Percentiles rank a stretch among this genome's conserved stretches.
These are phyloP conservation scores for Phialemoniopsis sp. DNA, from an alignment of 2,329 filamentous ascomycete genomes.

Conservation along the genomic window DNA sequence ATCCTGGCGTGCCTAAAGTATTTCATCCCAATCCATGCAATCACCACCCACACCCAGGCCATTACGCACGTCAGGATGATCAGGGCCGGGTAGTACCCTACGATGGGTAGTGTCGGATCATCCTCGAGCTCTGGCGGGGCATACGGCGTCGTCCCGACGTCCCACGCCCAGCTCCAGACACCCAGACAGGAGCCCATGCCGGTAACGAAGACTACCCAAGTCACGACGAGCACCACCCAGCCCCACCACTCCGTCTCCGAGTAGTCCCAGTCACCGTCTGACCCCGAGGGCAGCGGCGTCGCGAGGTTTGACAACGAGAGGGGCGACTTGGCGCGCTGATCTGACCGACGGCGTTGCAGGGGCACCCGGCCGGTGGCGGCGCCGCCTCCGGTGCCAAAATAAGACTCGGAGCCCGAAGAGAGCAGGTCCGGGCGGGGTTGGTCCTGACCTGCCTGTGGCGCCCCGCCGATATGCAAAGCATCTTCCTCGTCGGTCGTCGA, in stretches of 20 bases:
- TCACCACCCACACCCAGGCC: conserved; percentile 98
- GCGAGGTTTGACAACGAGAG: conserved; percentile 42
- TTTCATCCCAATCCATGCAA: conserved; percentile 99
- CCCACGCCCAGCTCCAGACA: conserved; percentile 99
- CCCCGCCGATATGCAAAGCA: conserved; percentile 54
- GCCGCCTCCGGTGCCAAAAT: conserved; percentile 34
- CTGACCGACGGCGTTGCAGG: conserved; percentile 40
- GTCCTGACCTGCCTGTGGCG: conserved; percentile 24
- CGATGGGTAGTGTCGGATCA: conserved; percentile 89
- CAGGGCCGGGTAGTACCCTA: conserved; percentile 93
- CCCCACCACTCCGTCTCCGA: conserved; percentile 97
- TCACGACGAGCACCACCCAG: conserved; percentile 85
- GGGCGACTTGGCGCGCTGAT: conserved; percentile 55
- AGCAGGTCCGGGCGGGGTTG: conserved; percentile 18
- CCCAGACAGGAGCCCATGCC: conserved; percentile 95
- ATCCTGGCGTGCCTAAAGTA: conserved; percentile 98
- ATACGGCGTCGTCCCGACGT: conserved; percentile 93
- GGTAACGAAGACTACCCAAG: conserved; percentile 93
- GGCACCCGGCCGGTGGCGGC: conserved; percentile 26
- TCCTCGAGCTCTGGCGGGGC: conserved; percentile 93
- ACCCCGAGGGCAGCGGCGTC: conserved; percentile 36
- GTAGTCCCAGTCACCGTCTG: conserved; percentile 74
- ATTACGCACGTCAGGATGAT: conserved; percentile 92
- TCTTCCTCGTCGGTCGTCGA: conserved; percentile 87
- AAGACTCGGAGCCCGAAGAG: conserved; percentile 60